phyloP scores from a whole-genome alignment of 768 basidiomycete species.

The Dioszegia hungarica region DNA sequence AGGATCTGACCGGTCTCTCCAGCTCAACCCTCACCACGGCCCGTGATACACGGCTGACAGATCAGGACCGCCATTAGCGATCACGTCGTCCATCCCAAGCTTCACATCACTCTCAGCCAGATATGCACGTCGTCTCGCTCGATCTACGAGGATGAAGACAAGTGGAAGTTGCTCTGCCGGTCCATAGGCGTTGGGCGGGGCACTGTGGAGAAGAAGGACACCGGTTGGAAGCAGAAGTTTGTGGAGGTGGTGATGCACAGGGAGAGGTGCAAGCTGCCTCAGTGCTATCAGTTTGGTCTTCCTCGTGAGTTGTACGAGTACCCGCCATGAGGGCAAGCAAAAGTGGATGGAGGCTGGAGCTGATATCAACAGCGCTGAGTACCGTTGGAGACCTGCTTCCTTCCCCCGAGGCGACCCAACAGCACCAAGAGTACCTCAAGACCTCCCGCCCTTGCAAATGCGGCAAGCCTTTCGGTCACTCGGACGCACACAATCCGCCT shows the following conservation, averaged over 20 bases:
- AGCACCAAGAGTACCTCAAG: background rate
- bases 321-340: background rate
- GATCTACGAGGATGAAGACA: background rate
- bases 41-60: background rate
- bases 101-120: background rate
- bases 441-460: too few species aligned
- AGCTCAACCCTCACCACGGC: too few species aligned
- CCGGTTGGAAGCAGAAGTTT: background rate
- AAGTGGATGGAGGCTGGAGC: background rate
- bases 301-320: background rate
- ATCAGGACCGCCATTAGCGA: background rate
- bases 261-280: background rate
- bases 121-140: background rate
- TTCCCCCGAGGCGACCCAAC: background rate
- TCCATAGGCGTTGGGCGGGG: background rate
- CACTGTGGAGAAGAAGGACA: background rate
- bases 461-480: too few species aligned
- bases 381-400: slow-evolving; percentile 2
- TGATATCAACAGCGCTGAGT: background rate
- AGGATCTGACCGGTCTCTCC: too few species aligned
- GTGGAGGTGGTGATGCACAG: background rate
- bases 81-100: background rate
- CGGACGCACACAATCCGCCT: background rate
- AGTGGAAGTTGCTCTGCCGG: background rate
- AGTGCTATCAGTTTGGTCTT: background rate